phyloP scores from a whole-genome alignment of 192 early-diverging fungal species.

The Cetraspora pellucida region DNA sequence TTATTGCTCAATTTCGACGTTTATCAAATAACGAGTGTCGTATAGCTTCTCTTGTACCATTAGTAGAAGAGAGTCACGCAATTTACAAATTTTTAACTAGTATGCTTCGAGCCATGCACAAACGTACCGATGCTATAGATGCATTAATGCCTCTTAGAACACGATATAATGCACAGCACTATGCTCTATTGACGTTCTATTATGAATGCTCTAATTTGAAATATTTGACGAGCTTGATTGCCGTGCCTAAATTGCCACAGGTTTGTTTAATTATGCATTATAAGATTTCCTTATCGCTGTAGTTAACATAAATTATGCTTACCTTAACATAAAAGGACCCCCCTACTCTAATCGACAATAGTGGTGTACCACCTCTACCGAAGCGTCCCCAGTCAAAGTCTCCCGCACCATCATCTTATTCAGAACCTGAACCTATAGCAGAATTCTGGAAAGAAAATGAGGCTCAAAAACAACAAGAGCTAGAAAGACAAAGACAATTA shows the following conservation, averaged over 20 bases:
- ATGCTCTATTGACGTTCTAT: slow-evolving; percentile 88
- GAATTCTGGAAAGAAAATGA: slow-evolving; percentile 65
- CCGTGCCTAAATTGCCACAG: slow-evolving; percentile 80
- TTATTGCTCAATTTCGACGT: slow-evolving; percentile 82
- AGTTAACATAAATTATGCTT: not conserved
- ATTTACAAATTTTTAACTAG: slow-evolving; percentile 95
- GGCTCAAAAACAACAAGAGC: slow-evolving; percentile 63
- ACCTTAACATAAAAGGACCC: slow-evolving; percentile 54
- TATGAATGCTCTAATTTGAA: slow-evolving; percentile 83
- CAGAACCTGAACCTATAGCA: slow-evolving; percentile 57
- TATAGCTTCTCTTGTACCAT: slow-evolving; percentile 92
- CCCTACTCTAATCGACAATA: slow-evolving; percentile 79
- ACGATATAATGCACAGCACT: slow-evolving; percentile 85
- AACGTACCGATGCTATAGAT: slow-evolving; percentile 79
- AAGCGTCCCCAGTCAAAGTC: slow-evolving; percentile 48
- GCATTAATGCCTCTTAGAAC: slow-evolving; percentile 86
- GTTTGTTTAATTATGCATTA: slow-evolving; percentile 11
- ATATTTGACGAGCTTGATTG: slow-evolving; percentile 93
- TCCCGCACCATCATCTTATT: slow-evolving; percentile 48
- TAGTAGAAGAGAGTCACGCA: slow-evolving; percentile 93
- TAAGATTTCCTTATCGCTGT: not conserved
- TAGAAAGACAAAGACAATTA: slow-evolving; percentile 66
- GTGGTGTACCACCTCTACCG: slow-evolving; percentile 63
- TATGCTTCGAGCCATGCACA: slow-evolving; percentile 97
- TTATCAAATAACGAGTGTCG: slow-evolving; percentile 91